These are phyloP conservation scores for Globisporangium spinosum DNA, from an alignment of 352 stramenopile genomes.

Conservation along the genomic window DNA sequence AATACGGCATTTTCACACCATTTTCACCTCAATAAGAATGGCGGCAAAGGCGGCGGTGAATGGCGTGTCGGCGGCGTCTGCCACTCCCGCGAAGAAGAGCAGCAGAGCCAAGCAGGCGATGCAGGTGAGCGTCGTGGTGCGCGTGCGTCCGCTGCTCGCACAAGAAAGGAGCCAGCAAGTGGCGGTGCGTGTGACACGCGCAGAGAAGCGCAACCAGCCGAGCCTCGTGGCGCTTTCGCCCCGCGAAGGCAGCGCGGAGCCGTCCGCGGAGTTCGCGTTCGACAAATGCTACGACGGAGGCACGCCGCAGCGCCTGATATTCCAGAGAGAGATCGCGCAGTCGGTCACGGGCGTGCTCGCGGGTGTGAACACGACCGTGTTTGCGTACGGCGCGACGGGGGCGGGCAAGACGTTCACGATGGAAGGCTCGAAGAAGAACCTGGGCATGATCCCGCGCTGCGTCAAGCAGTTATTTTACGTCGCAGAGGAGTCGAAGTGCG, in stretches of 20 bases:
- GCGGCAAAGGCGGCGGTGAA: background rate
- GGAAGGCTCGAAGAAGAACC: slow-evolving; percentile 46
- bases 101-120: slow-evolving; percentile 10
- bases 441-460: slow-evolving; percentile 45
- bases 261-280: slow-evolving; percentile 24
- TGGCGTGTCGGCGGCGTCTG: background rate
- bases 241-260: slow-evolving; percentile 2
- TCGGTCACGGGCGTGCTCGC: slow-evolving; percentile 32
- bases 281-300: slow-evolving; percentile 42
- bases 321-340: slow-evolving; percentile 39
- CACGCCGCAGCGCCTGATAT: slow-evolving; percentile 33
- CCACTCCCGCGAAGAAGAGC: slow-evolving; percentile 2
- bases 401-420: slow-evolving; percentile 71
- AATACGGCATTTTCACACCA: too few relatives aligned
- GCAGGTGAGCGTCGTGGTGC: slow-evolving; percentile 40
- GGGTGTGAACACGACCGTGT: slow-evolving; percentile 47
- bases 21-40: too few relatives aligned
- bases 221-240: slow-evolving; percentile 19
- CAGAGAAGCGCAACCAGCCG: slow-evolving; percentile 11
- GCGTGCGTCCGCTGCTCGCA: slow-evolving; percentile 31
- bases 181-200: slow-evolving; percentile 20
- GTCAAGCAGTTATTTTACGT: slow-evolving; percentile 47
- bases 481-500: slow-evolving; percentile 18
- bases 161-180: slow-evolving; percentile 26
- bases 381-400: slow-evolving; percentile 59